A percentile compares a stretch with the other conserved stretches of the same genome.
Conservation (phyloP, 176 grass and related monocot genomes). For the Avena atlantica region DNA sequence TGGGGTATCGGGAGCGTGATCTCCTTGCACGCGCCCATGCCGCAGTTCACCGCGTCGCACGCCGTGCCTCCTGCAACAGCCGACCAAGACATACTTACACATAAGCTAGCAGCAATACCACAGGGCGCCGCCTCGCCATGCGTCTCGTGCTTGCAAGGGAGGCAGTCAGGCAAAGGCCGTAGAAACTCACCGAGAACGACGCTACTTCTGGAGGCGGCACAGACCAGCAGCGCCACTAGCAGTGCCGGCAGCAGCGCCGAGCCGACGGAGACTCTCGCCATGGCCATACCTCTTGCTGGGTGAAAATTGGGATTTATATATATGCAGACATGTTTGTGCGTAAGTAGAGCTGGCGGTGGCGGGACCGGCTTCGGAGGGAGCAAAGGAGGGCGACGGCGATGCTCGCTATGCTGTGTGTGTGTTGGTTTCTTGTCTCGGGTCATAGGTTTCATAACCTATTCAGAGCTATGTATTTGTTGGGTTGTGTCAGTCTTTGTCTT, state of each 20-base stretch:
- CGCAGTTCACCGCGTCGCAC: conserved; percentile 37
- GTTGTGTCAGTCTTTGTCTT: too few relatives aligned
- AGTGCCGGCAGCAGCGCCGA: background rate
- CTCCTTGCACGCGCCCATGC: conserved; percentile 35
- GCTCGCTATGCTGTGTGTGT: too few relatives aligned
- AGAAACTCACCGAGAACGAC: background rate
- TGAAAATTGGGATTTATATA: too few relatives aligned
- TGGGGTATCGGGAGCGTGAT: background rate
- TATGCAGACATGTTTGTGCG: background rate
- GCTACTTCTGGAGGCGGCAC: background rate
- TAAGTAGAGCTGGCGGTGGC: background rate
- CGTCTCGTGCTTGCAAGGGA: background rate
- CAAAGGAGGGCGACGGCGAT: too few relatives aligned
- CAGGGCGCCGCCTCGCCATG: too few relatives aligned
- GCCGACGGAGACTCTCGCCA: background rate
- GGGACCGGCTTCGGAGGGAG: too few relatives aligned
- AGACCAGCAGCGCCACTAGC: conserved; percentile 7
- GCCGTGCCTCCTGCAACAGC: background rate
- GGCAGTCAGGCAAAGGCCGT: background rate
- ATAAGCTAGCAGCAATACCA: too few relatives aligned
- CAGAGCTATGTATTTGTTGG: too few relatives aligned
- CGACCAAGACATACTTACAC: background rate
- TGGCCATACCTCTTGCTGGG: background rate
- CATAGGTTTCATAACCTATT: too few relatives aligned
- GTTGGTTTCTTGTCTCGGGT: too few relatives aligned